These are phyloP conservation scores for Inga laurina DNA, from an alignment of 306 rosid species.

Conservation along the genomic window DNA sequence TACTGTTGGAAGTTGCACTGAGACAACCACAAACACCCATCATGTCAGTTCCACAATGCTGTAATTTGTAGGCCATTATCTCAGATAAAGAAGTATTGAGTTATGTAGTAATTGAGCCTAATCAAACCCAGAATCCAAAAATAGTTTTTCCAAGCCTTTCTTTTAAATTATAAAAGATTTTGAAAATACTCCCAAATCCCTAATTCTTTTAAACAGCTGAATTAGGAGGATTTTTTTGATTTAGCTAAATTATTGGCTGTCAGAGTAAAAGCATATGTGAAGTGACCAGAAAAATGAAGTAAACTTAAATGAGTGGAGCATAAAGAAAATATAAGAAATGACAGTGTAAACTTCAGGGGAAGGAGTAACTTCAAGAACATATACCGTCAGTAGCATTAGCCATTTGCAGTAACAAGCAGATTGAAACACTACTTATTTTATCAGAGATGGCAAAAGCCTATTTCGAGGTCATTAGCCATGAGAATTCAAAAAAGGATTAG, in stretches of 20 bases:
- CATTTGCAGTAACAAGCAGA: slow-evolving; percentile 4
- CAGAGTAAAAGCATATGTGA: background rate
- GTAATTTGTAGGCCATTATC: slow-evolving; percentile 16
- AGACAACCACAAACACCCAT: slow-evolving; percentile 29
- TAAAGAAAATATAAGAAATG: slow-evolving; percentile 4
- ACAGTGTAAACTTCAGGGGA: slow-evolving; percentile 13
- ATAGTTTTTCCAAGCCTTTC: background rate
- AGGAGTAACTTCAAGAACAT: background rate
- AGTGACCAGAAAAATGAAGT: too few species aligned
- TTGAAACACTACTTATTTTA: too few species aligned
- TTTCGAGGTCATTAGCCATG: background rate
- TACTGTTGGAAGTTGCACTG: slow-evolving; percentile 99
- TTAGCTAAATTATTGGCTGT: background rate
- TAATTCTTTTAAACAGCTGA: background rate
- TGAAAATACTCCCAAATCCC: background rate
- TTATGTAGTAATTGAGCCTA: background rate
- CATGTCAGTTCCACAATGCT: slow-evolving; percentile 41
- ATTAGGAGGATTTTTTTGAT: background rate
- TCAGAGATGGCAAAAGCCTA: background rate
- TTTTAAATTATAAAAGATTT: background rate
- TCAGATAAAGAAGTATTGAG: background rate
- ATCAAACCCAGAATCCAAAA: background rate
- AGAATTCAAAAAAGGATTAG: slow-evolving; percentile 8
- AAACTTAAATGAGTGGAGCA: too few species aligned
- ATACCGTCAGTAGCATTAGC: background rate